These are phyloP conservation scores for Fagopyrum tataricum DNA, from an alignment of 148 eudicot genomes.

Conservation along the genomic window DNA sequence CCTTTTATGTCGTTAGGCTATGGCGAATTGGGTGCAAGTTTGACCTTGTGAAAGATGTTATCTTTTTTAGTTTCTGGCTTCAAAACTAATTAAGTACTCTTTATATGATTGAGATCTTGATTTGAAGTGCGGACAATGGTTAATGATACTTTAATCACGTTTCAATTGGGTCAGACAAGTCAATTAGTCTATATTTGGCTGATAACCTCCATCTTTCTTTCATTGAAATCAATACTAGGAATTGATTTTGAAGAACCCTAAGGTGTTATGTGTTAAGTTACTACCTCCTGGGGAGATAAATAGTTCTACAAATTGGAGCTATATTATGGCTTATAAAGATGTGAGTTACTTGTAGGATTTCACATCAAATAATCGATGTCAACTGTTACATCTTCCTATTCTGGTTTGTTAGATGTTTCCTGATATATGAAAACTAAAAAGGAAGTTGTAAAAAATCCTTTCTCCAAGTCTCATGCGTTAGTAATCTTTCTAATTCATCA, in stretches of 20 bases:
- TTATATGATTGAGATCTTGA: background rate
- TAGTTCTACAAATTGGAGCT: background rate
- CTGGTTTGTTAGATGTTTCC: background rate
- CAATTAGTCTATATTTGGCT: background rate
- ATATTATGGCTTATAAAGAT: too few species aligned
- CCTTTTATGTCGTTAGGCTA: background rate
- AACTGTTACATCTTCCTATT: too few species aligned
- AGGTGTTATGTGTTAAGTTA: background rate
- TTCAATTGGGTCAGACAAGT: background rate
- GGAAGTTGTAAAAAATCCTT: background rate
- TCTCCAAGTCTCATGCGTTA: background rate
- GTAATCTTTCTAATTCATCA: background rate
- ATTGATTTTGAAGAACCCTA: background rate
- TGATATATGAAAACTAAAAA: background rate
- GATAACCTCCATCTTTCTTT: background rate
- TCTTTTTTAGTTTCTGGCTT: background rate
- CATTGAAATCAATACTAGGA: background rate
- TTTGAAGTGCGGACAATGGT: background rate
- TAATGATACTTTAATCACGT: background rate
- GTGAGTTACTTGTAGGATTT: too few species aligned
- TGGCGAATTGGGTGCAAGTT: conserved; percentile 5
- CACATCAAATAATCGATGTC: too few species aligned
- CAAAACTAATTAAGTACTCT: background rate
- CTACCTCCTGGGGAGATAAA: background rate
- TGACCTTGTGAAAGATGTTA: background rate